Evolutionary conservation across 805 yeast genomes (phyloP).

Genomic region (Saccharomyces mikatae): DNA sequence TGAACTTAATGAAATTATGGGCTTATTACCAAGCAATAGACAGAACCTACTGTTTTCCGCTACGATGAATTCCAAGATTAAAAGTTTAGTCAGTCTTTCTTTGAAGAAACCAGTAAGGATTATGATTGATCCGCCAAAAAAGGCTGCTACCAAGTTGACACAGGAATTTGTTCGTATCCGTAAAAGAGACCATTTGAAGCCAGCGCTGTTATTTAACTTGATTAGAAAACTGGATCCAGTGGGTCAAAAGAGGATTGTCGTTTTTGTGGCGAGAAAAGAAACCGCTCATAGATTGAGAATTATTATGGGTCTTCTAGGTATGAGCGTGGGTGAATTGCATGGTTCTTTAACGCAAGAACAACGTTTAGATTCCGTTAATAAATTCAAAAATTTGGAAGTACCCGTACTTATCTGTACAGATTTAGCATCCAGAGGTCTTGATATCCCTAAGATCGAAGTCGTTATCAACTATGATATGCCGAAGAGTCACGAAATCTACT

Average conservation of each 20-base stretch:
- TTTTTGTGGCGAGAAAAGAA: constrained; percentile 87
- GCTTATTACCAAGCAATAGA: constrained; percentile 79
- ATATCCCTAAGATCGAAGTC: constrained; percentile 93
- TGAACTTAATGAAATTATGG: constrained; percentile 83
- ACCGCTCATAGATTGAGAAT: constrained; percentile 82
- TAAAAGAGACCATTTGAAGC: constrained; percentile 75
- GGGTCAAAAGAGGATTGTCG: constrained; percentile 67
- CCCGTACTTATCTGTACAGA: constrained; percentile 93
- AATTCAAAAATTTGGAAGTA: constrained; percentile 72
- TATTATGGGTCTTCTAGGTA: constrained; percentile 62
- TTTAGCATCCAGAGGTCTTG: constrained; percentile 97
- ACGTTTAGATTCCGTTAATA: constrained; percentile 75
- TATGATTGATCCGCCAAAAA: constrained; percentile 94
- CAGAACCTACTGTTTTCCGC: constrained; percentile 95
- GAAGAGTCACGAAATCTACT: constrained; percentile 77
- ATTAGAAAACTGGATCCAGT: constrained; percentile 57
- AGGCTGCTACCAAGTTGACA: constrained; percentile 80
- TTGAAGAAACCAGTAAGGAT: constrained; percentile 85
- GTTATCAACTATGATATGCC: constrained; percentile 97
- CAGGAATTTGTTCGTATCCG: constrained; percentile 95
- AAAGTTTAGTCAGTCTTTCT: constrained; percentile 78
- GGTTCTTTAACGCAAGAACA: constrained; percentile 88
- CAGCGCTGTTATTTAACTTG: constrained; percentile 70
- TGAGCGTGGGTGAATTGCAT: constrained; percentile 72
- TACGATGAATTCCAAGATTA: constrained; percentile 92